Conservation (phyloP, 352 stramenopile genomes). For the Globisporangium ultimum region DNA sequence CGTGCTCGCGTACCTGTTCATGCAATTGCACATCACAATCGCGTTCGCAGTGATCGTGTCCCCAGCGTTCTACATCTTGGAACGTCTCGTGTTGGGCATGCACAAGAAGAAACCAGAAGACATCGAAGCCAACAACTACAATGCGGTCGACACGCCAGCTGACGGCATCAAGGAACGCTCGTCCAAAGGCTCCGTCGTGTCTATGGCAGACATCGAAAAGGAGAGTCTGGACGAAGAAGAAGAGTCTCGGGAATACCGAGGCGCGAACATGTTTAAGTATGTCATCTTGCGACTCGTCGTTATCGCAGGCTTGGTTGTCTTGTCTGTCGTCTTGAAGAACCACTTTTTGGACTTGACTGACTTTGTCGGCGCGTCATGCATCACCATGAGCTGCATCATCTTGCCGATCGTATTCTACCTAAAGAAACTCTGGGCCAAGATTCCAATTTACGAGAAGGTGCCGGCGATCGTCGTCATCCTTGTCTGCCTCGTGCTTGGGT, state of each 20-base stretch:
- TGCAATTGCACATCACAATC: too few species aligned
- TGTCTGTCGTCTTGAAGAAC: conserved; percentile 36
- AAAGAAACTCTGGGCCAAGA: conserved; percentile 35
- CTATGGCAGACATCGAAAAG: conserved; percentile 27
- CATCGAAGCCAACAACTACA: conserved; percentile 15
- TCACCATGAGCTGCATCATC: conserved; percentile 51
- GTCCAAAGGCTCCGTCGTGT: conserved; percentile 27
- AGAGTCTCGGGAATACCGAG: conserved; percentile 43
- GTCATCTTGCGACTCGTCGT: conserved; percentile 39
- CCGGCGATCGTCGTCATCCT: conserved; percentile 34
- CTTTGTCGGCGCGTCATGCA: conserved; percentile 46
- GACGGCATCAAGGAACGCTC: conserved; percentile 13
- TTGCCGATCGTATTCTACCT: conserved; percentile 57
- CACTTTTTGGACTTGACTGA: conserved; percentile 54
- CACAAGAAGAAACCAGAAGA: conserved; percentile 33
- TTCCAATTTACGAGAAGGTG: conserved; percentile 41
- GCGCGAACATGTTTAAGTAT: conserved; percentile 38
- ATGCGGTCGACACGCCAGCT: conserved; percentile 7
- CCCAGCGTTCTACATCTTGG: conserved; percentile 55
- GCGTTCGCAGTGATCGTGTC: conserved; percentile 48
- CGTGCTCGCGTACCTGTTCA: conserved; percentile 54
- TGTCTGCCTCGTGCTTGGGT: conserved; percentile 36
- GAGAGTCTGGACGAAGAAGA: conserved; percentile 31
- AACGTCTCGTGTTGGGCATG: conserved; percentile 61
- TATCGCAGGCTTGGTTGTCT: conserved; percentile 34